Evolutionary conservation across 805 yeast genomes (phyloP), one percentile per base, ranked within the genome.

Genomic region (Kuraishia floccosa): DNA sequence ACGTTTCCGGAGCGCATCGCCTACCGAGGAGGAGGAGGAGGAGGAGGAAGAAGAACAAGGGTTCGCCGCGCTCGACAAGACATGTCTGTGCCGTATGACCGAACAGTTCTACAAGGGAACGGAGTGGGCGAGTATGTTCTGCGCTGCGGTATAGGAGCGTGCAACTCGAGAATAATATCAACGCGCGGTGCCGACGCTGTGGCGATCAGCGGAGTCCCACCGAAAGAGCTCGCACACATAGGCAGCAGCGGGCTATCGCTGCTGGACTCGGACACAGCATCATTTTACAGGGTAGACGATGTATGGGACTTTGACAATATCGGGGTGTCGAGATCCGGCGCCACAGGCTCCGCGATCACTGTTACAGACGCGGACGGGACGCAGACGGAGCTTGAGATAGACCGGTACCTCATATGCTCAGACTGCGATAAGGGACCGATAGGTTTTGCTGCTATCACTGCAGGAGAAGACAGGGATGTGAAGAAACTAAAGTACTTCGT

Each of bases 281-380:
- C 9, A 19, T 76, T 72, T 43, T 57, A 63, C 26, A 43, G 56
- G 18, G 55, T 77, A 2, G 43, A 53, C 2, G 83, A 78, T 42
- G 72, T 76, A 32, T 81, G 91, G 91, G 81, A 72, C 39, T 81
- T 81, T 42, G 87, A 81, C 39, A 81, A 81, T 43, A 68, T 81
- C 28, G 87, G 85, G 1, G 89, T 81, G 3, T 77, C 86, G 2
- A 64, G 64, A 29, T 56, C 55, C 8, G 33, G 36, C 6, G 34
- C 34, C 1, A 43, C 42, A 3, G 17, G 13, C 9, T 5, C 13
- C n/a, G 23, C 18, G 10, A 8, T 32, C 27, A 25, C 24, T 24
- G 30, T 30, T n/a, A 34, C 35, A 12, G 47, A 46, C 4, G 37
- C 38, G 4, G 39, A 38, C n/a, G 16, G 27, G 8, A 39, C 42